phyloP scores from a whole-genome alignment of 1,284 basidiomycete species.

The Polyporus tsugae region DNA sequence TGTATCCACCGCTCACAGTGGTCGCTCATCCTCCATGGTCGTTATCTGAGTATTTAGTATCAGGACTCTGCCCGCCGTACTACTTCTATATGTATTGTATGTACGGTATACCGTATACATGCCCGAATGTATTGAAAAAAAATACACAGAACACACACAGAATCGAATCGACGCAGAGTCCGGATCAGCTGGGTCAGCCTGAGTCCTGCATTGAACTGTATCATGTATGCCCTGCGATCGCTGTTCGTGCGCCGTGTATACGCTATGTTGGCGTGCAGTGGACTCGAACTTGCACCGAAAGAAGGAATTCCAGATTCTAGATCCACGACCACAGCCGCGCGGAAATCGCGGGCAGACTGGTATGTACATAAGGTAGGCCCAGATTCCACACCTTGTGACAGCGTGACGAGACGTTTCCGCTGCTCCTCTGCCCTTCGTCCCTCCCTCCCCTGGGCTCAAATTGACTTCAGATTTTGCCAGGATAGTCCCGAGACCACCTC shows the following conservation, averaged over 20 bases:
- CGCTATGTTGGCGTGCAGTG: neutral
- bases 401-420: too few relatives aligned
- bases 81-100: slow-evolving; percentile 4
- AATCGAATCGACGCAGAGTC: neutral
- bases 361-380: too few relatives aligned
- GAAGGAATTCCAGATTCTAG: neutral
- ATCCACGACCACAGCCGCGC: neutral
- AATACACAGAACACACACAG: neutral
- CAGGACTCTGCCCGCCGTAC: neutral
- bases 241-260: neutral
- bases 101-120: slow-evolving; percentile 1
- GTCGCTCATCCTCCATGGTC: neutral
- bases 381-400: too few relatives aligned
- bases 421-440: too few relatives aligned
- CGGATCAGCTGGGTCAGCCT: neutral
- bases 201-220: neutral
- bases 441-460: too few relatives aligned
- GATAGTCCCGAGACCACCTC: too few relatives aligned
- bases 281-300: neutral
- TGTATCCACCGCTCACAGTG: too few relatives aligned
- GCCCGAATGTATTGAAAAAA: neutral
- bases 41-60: slow-evolving; percentile 4
- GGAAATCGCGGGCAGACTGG: neutral
- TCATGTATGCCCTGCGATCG: neutral
- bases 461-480: too few relatives aligned